phyloP scores from a whole-genome alignment of 352 stramenopile genomes.

The Sclerospora graminicola region DNA sequence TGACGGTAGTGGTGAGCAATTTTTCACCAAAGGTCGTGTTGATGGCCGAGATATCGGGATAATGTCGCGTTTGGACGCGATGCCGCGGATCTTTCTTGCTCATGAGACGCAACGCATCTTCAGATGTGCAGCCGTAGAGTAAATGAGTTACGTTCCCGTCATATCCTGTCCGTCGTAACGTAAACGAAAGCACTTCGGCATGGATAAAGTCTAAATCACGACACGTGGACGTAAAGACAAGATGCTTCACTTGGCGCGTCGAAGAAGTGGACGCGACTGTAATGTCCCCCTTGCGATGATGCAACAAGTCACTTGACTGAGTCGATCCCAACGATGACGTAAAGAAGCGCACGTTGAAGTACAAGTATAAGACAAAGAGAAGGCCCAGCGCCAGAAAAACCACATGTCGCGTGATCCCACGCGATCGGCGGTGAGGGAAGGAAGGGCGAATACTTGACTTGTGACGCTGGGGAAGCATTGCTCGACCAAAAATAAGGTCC shows the following conservation, averaged over 20 bases:
- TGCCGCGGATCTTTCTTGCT: conserved; percentile 41
- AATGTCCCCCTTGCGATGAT: conserved; percentile 4
- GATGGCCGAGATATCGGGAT: conserved; percentile 20
- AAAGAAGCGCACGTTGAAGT: conserved; percentile 64
- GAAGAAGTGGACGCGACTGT: conserved; percentile 17
- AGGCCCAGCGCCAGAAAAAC: conserved; percentile 18
- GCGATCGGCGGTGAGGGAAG: no score
- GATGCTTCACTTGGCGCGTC: conserved; percentile 44
- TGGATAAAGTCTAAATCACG: conserved; percentile 50
- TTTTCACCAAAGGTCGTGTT: conserved; percentile 46
- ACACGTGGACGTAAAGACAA: conserved; percentile 75
- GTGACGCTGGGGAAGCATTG: no score
- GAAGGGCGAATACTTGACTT: no score
- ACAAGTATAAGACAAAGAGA: conserved; percentile 46
- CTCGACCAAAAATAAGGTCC: no score
- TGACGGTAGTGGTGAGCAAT: conserved; percentile 49
- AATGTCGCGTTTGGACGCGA: conserved; percentile 34
- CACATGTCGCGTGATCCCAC: no score
- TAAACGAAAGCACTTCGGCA: conserved; percentile 60
- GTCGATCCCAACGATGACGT: conserved; percentile 18
- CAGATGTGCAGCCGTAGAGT: conserved; percentile 55
- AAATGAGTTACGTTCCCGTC: conserved; percentile 52
- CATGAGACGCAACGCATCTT: conserved; percentile 24
- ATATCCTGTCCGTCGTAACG: conserved; percentile 43
- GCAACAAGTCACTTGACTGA: conserved; percentile 13